phyloP scores from a whole-genome alignment of 2,329 filamentous ascomycete species.

The Elsinoe perseae region DNA sequence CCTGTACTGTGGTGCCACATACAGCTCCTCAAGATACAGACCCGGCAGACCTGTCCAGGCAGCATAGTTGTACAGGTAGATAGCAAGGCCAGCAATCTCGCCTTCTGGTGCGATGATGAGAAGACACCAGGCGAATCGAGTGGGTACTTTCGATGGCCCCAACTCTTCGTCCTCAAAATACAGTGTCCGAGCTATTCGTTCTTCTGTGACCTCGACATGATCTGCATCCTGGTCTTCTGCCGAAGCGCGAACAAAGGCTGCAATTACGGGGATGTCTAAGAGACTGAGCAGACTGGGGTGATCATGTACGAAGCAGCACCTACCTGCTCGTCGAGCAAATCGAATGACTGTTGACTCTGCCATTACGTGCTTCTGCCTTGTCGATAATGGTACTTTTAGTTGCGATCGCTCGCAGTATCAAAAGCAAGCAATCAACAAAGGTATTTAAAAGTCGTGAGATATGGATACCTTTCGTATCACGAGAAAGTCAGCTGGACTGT shows the following conservation, averaged over 20 bases:
- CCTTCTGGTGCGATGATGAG: background rate
- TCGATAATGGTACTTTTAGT: too few species aligned
- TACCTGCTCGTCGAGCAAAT: background rate
- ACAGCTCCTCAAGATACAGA: background rate
- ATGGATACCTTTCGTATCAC: too few species aligned
- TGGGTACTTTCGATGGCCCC: background rate
- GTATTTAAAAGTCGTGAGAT: too few species aligned
- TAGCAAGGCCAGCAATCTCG: background rate
- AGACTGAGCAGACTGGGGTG: background rate
- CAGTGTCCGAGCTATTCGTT: background rate
- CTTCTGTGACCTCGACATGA: background rate
- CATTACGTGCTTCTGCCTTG: background rate
- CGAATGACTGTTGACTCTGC: background rate
- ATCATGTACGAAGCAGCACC: background rate
- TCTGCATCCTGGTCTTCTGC: background rate
- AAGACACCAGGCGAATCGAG: background rate
- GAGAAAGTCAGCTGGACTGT: too few species aligned
- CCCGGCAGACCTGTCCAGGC: background rate
- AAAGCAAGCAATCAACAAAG: too few species aligned
- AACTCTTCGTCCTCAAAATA: slow-evolving; percentile 2
- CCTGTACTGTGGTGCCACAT: background rate
- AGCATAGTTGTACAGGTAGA: background rate
- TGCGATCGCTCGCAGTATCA: too few species aligned
- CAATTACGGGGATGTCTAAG: background rate
- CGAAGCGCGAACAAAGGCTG: background rate